Conservation (phyloP, 2,329 filamentous ascomycete genomes). For the Periconia sp. region DNA sequence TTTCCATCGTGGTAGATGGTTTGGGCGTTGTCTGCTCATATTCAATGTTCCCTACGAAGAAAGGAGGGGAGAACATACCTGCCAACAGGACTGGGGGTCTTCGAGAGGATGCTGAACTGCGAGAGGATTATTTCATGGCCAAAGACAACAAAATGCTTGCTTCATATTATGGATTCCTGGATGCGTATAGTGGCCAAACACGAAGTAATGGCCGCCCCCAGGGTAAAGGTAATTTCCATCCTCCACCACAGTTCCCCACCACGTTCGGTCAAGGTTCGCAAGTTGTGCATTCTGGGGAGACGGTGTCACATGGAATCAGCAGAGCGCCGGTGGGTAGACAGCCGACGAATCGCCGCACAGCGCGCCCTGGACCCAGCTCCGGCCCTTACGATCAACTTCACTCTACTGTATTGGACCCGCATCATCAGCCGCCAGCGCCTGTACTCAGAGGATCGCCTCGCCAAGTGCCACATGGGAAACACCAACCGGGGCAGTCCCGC, state of each 20-base stretch:
- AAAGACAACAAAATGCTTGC: conserved; percentile 99
- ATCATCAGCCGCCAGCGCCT: conserved; percentile 67
- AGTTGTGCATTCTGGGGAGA: conserved; percentile 56
- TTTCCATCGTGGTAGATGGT: conserved; percentile 94
- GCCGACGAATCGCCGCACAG: conserved; percentile 26
- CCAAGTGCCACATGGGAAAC: conserved; percentile 54
- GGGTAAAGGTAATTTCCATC: conserved; percentile 65
- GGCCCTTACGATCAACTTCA: conserved; percentile 62
- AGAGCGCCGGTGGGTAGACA: conserved; percentile 24
- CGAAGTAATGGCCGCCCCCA: conserved; percentile 42
- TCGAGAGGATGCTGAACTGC: conserved; percentile 60
- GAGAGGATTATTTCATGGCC: conserved; percentile 90
- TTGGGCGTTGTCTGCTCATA: conserved; percentile 96
- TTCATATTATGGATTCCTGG: conserved; percentile 91
- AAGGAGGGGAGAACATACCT: conserved; percentile 63
- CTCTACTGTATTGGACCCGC: conserved; percentile 73
- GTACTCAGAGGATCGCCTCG: conserved; percentile 46
- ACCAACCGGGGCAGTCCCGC: conserved; percentile 32
- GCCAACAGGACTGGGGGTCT: conserved; percentile 39
- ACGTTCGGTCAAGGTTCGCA: conserved; percentile 51
- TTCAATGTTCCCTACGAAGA: conserved; percentile 95
- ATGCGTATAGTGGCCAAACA: conserved; percentile 66
- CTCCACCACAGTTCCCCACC: conserved; percentile 73
- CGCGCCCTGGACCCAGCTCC: conserved; percentile 18
- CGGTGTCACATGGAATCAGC: conserved; percentile 25